Evolutionary conservation across 139 green algal species (phyloP).

Genomic region (Chlorella sorokiniana): DNA sequence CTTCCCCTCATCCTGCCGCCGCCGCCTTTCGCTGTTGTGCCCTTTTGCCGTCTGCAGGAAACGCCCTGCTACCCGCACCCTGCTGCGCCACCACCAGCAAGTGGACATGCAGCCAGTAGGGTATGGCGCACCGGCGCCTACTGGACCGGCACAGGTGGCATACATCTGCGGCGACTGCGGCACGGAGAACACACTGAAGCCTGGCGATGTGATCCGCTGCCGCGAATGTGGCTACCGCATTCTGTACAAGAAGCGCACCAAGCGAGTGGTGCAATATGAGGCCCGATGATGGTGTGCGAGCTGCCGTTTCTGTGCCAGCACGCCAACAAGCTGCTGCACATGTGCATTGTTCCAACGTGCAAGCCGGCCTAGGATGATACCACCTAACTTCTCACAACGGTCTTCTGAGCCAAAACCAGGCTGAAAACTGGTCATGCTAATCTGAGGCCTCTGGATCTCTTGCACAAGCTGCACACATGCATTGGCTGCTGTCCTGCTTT

Average conservation of each 20-base stretch:
- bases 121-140: constrained; percentile 1
- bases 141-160: constrained; percentile 7
- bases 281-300: constrained; percentile 48
- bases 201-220: constrained; percentile 92
- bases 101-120: constrained; percentile 2
- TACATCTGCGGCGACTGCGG: constrained; percentile 94
- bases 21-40: not conserved
- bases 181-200: constrained; percentile 83
- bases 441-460: constrained; percentile 30
- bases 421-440: constrained; percentile 51
- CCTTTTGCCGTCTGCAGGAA: not conserved
- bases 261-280: constrained; percentile 92
- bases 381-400: constrained; percentile 45
- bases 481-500: not conserved
- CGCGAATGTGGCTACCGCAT: constrained; percentile 97
- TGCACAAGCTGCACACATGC: not conserved
- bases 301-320: not conserved
- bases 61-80: too few species aligned
- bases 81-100: not conserved
- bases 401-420: constrained; percentile 33
- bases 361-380: not conserved
- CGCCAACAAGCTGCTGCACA: not conserved
- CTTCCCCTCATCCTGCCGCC: too few species aligned
- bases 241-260: constrained; percentile 99
- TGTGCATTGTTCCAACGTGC: not conserved